These are phyloP conservation scores for Zea luxurians DNA, from an alignment of 176 grass and related monocot genomes.

Conservation along the genomic window DNA sequence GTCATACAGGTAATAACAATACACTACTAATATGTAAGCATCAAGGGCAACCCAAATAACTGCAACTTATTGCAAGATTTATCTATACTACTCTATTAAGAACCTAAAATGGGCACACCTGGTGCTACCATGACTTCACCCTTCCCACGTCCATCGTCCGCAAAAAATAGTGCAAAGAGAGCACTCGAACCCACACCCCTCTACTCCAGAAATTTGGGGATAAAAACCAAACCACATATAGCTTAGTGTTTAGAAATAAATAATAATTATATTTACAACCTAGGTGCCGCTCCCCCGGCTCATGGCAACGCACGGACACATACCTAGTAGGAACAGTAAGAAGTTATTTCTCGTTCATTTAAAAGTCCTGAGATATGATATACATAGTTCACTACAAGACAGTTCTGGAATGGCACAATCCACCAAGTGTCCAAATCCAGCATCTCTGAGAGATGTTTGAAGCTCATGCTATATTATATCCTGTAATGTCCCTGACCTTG, in stretches of 20 bases:
- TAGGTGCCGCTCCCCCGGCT: no score
- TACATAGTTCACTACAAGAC: background rate
- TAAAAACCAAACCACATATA: no score
- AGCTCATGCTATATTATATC: conserved; percentile 1
- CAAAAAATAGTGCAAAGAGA: no score
- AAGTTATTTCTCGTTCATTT: background rate
- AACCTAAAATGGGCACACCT: no score
- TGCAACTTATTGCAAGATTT: background rate
- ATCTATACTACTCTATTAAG: no score
- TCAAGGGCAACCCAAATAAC: background rate
- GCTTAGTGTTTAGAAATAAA: no score
- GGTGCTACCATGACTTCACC: no score
- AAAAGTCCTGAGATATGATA: background rate
- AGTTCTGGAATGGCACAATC: background rate
- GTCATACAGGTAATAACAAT: conserved; percentile 9
- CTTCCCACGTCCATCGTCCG: no score
- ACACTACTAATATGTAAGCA: background rate
- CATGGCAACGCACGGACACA: no score
- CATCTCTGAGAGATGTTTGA: background rate
- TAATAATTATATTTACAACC: no score
- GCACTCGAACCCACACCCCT: no score
- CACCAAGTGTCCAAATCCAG: background rate
- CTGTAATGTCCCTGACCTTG: background rate
- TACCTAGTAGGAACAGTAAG: conserved; percentile 2
- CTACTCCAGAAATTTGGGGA: no score